Conservation (phyloP, 1,139 yeast genomes). For the Zygoascus meyerae region DNA sequence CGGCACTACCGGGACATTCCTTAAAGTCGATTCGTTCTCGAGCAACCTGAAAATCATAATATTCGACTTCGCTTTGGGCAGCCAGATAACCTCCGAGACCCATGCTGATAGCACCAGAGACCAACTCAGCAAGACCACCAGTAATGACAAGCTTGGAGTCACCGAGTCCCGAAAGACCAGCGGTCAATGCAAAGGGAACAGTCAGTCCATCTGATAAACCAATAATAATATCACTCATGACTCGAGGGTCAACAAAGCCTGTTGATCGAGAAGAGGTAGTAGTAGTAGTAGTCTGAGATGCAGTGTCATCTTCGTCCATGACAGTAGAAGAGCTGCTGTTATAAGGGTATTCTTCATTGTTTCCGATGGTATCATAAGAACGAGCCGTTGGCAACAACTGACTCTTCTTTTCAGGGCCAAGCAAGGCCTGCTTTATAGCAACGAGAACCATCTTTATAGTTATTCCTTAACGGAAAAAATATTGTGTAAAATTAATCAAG, state of each 20-base stretch:
- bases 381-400: constrained; percentile 30
- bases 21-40: constrained; percentile 58
- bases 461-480: background rate
- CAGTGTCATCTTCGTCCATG: constrained; percentile 12
- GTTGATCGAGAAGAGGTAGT: constrained; percentile 14
- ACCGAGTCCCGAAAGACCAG: constrained; percentile 72
- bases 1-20: constrained; percentile 45
- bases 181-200: constrained; percentile 80
- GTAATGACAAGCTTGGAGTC: constrained; percentile 69
- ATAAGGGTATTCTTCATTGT: constrained; percentile 11
- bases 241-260: constrained; percentile 43
- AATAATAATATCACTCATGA: constrained; percentile 70
- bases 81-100: constrained; percentile 81
- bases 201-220: constrained; percentile 79
- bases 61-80: constrained; percentile 68
- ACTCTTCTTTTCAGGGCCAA: constrained; percentile 24
- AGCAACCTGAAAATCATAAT: constrained; percentile 45
- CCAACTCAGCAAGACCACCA: constrained; percentile 82
- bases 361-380: constrained; percentile 22
- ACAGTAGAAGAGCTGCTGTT: constrained; percentile 7
- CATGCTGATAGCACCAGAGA: constrained; percentile 80
- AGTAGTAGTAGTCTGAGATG: constrained; percentile 16
- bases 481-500: background rate
- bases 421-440: constrained; percentile 29
- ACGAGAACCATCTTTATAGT: constrained; percentile 29